phyloP scores from a whole-genome alignment of 768 basidiomycete species.

The Boletus sp. region DNA sequence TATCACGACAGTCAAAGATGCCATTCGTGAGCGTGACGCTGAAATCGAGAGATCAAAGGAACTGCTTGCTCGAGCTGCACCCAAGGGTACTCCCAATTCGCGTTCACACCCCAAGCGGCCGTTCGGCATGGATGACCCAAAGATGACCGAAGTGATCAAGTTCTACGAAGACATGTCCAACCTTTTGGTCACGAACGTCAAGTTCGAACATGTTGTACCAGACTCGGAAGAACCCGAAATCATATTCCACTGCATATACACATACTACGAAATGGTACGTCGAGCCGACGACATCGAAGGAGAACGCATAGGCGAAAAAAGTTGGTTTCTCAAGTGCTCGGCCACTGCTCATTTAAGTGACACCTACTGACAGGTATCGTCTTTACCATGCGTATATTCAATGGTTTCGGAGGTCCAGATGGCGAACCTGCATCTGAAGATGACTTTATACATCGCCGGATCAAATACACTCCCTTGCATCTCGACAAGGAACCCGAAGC shows the following conservation, averaged over 20 bases:
- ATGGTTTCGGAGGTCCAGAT: slow-evolving; percentile 32
- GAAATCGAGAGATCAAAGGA: slow-evolving; percentile 57
- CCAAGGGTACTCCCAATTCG: slow-evolving; percentile 36
- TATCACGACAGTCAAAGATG: slow-evolving; percentile 43
- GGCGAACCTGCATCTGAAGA: slow-evolving; percentile 34
- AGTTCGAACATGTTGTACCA: slow-evolving; percentile 34
- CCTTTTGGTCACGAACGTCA: slow-evolving; percentile 63
- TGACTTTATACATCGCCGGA: slow-evolving; percentile 30
- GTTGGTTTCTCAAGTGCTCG: slow-evolving; percentile 11
- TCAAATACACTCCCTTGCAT: slow-evolving; percentile 58
- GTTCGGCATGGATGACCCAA: slow-evolving; percentile 48
- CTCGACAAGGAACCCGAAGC: slow-evolving; percentile 59
- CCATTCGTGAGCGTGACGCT: slow-evolving; percentile 52
- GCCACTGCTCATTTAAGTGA: slow-evolving; percentile 3
- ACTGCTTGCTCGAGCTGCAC: slow-evolving; percentile 41
- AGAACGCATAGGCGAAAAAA: slow-evolving; percentile 35
- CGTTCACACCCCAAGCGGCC: slow-evolving; percentile 36
- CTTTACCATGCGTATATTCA: slow-evolving; percentile 54
- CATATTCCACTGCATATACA: slow-evolving; percentile 66
- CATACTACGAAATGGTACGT: slow-evolving; percentile 37
- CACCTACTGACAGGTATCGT: slow-evolving; percentile 44
- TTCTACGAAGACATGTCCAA: slow-evolving; percentile 89
- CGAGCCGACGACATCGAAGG: slow-evolving; percentile 31
- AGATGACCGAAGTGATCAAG: slow-evolving; percentile 55
- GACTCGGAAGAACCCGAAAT: slow-evolving; percentile 44